These are phyloP conservation scores for Xanthoconium stramineum DNA, from an alignment of 768 basidiomycete species.

Conservation along the genomic window DNA sequence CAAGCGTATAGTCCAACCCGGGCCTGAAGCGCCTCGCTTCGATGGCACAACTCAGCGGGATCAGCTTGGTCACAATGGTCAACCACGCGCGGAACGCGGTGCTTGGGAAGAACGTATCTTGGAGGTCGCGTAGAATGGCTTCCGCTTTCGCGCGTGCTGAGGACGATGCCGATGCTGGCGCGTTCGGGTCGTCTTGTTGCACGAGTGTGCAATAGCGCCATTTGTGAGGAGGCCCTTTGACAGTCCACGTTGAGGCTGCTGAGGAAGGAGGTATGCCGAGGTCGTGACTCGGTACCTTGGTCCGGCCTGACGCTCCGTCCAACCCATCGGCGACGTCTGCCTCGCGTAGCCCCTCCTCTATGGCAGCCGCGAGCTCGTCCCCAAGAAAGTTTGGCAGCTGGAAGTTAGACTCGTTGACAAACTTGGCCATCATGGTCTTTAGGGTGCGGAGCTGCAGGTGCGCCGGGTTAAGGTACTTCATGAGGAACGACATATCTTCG, in stretches of 20 bases:
- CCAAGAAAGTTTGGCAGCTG: constrained; percentile 86
- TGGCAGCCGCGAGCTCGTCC: constrained; percentile 59
- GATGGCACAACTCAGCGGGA: constrained; percentile 69
- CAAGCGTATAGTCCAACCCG: constrained; percentile 93
- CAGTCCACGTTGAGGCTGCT: constrained; percentile 56
- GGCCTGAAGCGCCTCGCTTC: constrained; percentile 89
- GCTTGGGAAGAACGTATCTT: constrained; percentile 76
- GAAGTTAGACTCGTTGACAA: constrained; percentile 82
- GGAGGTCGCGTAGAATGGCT: constrained; percentile 40
- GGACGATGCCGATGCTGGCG: neutral
- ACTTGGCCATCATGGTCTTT: constrained; percentile 72
- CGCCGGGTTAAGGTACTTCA: constrained; percentile 82
- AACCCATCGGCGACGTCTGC: constrained; percentile 65
- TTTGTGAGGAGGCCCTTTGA: constrained; percentile 90
- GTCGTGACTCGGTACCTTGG: constrained; percentile 63
- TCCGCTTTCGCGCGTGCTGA: constrained; percentile 19
- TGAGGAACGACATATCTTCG: constrained; percentile 67
- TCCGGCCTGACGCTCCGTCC: constrained; percentile 44
- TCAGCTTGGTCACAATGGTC: constrained; percentile 61
- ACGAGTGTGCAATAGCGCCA: constrained; percentile 82
- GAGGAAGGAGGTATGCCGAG: constrained; percentile 46
- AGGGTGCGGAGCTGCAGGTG: constrained; percentile 85
- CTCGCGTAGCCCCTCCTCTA: constrained; percentile 63
- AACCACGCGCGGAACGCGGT: constrained; percentile 92
- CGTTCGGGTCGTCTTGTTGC: neutral